Conservation (phyloP, 1,139 yeast species). For the Geotrichum citri-aurantii region DNA sequence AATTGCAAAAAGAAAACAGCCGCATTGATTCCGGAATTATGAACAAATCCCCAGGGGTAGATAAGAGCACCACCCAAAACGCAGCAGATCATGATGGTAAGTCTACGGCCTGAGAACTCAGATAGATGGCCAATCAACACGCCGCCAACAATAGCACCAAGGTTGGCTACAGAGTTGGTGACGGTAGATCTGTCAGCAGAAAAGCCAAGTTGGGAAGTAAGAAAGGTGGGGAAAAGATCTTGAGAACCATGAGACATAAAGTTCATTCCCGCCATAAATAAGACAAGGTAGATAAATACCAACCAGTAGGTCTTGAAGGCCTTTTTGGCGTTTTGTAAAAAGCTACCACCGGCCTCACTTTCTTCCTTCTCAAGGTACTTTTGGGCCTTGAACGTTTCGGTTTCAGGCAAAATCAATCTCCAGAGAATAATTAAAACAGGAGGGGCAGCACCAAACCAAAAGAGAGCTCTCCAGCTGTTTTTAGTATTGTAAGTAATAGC, state of each 20-base stretch:
- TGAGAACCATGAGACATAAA: constrained; percentile 72
- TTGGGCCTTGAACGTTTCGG: constrained; percentile 46
- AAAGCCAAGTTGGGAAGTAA: constrained; percentile 49
- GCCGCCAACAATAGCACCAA: constrained; percentile 69
- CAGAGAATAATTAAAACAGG: constrained; percentile 52
- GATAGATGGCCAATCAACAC: constrained; percentile 56
- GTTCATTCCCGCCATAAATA: constrained; percentile 60
- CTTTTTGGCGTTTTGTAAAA: constrained; percentile 27
- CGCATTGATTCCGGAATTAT: constrained; percentile 57
- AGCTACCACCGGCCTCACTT: constrained; percentile 43
- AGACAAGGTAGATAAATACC: constrained; percentile 44
- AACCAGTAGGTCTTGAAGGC: constrained; percentile 38
- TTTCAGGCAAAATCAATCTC: constrained; percentile 55
- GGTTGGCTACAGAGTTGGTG: constrained; percentile 61
- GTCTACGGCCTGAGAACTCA: constrained; percentile 55
- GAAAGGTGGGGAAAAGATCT: constrained; percentile 63
- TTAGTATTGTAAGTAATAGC: constrained; percentile 45
- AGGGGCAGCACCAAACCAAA: constrained; percentile 75
- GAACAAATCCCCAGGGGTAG: constrained; percentile 67
- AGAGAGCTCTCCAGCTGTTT: constrained; percentile 68
- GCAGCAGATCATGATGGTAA: constrained; percentile 53
- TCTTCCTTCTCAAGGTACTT: constrained; percentile 35
- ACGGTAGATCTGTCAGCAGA: constrained; percentile 53
- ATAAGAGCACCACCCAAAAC: constrained; percentile 61
- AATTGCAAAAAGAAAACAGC: constrained; percentile 75